Conservation (phyloP, 2,329 filamentous ascomycete species). For the Aspergillus spinulosporus region DNA sequence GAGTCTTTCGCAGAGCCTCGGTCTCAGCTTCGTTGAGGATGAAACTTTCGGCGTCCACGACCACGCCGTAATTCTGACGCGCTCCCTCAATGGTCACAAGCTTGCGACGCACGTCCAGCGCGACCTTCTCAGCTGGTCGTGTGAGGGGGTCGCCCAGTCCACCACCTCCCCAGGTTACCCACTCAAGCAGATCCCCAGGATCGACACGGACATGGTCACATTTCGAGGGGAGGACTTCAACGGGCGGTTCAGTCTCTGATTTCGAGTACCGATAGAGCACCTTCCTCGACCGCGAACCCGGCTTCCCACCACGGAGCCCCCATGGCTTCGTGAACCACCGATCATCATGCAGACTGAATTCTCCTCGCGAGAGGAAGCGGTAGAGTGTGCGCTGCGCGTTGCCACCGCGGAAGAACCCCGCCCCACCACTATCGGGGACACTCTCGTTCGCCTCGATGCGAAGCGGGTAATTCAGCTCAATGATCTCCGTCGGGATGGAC, state of each 20-base stretch:
- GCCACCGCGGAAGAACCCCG: slow-evolving; percentile 51
- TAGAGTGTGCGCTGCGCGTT: slow-evolving; percentile 53
- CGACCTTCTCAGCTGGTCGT: slow-evolving; percentile 46
- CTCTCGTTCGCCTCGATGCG: slow-evolving; percentile 52
- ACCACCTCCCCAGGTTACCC: slow-evolving; percentile 53
- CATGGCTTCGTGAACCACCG: slow-evolving; percentile 53
- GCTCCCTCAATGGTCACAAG: slow-evolving; percentile 49
- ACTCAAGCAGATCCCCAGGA: slow-evolving; percentile 51
- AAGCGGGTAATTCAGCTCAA: slow-evolving; percentile 52
- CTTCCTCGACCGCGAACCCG: slow-evolving; percentile 48
- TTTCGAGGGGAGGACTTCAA: slow-evolving; percentile 45
- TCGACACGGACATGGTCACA: slow-evolving; percentile 51
- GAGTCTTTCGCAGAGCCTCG: slow-evolving; percentile 33
- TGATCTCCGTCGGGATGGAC: slow-evolving; percentile 51
- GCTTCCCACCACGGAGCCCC: slow-evolving; percentile 51
- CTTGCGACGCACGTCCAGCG: slow-evolving; percentile 48
- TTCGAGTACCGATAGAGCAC: slow-evolving; percentile 45
- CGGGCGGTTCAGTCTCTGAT: slow-evolving; percentile 33
- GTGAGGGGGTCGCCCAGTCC: slow-evolving; percentile 51
- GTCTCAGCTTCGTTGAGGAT: slow-evolving; percentile 41
- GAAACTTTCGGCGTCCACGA: slow-evolving; percentile 40
- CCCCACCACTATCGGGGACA: slow-evolving; percentile 49
- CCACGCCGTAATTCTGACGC: slow-evolving; percentile 47
- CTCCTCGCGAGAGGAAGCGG: slow-evolving; percentile 48
- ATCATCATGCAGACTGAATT: slow-evolving; percentile 52